Evolutionary conservation across 202 grass and related monocot genomes (phyloP).

Genomic region (Panicum virgatum): DNA sequence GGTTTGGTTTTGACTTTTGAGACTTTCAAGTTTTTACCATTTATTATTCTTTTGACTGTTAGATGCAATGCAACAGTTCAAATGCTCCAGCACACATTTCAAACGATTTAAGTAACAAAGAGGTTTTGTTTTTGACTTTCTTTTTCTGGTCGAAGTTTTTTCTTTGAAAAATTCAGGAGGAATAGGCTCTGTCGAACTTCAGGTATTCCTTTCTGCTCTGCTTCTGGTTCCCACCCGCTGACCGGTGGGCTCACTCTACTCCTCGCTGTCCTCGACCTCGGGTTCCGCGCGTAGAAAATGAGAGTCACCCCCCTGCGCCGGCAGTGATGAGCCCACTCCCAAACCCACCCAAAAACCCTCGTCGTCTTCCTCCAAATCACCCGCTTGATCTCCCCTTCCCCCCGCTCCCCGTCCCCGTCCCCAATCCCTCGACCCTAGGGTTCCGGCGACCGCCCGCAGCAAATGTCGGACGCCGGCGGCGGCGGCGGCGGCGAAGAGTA

Average conservation of each 20-base stretch:
- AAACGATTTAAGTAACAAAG: no score
- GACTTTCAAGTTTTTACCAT: no score
- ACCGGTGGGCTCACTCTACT: neutral
- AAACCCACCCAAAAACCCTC: conserved; percentile 39
- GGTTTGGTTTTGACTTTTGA: neutral
- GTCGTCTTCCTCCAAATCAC: conserved; percentile 38
- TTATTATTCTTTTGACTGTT: no score
- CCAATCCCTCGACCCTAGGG: conserved; percentile 34
- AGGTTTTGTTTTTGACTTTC: no score
- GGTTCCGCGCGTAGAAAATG: conserved; percentile 18
- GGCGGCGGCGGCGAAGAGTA: conserved; percentile 54
- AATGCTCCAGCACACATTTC: no score
- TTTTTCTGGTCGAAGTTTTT: no score
- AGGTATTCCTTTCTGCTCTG: neutral
- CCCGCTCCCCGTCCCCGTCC: neutral
- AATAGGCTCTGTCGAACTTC: no score
- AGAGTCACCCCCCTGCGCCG: neutral
- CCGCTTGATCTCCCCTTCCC: neutral
- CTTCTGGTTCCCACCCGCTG: neutral
- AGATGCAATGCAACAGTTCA: no score
- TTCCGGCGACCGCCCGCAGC: conserved; percentile 24
- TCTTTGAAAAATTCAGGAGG: no score
- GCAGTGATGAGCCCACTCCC: neutral
- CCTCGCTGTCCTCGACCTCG: conserved; percentile 9
- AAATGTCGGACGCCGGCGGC: conserved; percentile 37